phyloP scores from a whole-genome alignment of 2,329 filamentous ascomycete genomes.

The Diaporthe batatas region DNA sequence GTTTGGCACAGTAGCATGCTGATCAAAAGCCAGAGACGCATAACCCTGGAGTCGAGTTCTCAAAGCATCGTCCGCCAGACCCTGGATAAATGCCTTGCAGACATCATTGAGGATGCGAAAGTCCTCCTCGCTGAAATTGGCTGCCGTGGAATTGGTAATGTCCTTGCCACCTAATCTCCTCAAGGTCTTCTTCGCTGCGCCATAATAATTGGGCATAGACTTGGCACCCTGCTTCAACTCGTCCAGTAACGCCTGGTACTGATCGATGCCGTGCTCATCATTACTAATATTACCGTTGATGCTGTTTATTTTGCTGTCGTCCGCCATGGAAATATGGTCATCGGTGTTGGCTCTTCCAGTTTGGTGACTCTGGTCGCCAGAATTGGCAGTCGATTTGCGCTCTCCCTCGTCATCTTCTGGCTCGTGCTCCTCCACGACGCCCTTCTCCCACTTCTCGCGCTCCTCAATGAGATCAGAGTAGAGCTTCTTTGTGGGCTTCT shows the following conservation, averaged over 20 bases:
- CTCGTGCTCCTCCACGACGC: conserved; percentile 56
- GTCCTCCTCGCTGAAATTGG: conserved; percentile 59
- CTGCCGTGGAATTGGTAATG: conserved; percentile 60
- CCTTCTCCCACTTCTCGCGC: conserved; percentile 79
- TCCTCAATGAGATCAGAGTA: conserved; percentile 72
- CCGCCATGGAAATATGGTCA: conserved; percentile 41
- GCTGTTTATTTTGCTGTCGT: conserved; percentile 1
- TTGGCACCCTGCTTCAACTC: conserved; percentile 58
- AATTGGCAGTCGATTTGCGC: conserved; percentile 47
- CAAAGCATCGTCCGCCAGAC: conserved; percentile 63
- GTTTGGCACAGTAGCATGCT: conserved; percentile 44
- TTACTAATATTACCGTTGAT: not conserved
- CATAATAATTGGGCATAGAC: conserved; percentile 61
- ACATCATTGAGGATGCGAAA: conserved; percentile 65
- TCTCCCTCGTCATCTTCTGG: conserved; percentile 54
- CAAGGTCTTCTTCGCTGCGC: conserved; percentile 62
- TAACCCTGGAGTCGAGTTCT: conserved; percentile 59
- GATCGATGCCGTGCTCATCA: conserved; percentile 18
- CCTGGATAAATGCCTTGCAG: conserved; percentile 66
- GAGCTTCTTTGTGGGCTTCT: conserved; percentile 74
- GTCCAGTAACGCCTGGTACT: conserved; percentile 29
- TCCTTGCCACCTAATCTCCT: conserved; percentile 64
- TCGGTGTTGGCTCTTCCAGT: not conserved
- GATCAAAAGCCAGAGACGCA: conserved; percentile 60
- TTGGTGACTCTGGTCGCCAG: not conserved